These are phyloP conservation scores for Priceomyces carsonii DNA, from an alignment of 805 yeast species.

Conservation along the genomic window DNA sequence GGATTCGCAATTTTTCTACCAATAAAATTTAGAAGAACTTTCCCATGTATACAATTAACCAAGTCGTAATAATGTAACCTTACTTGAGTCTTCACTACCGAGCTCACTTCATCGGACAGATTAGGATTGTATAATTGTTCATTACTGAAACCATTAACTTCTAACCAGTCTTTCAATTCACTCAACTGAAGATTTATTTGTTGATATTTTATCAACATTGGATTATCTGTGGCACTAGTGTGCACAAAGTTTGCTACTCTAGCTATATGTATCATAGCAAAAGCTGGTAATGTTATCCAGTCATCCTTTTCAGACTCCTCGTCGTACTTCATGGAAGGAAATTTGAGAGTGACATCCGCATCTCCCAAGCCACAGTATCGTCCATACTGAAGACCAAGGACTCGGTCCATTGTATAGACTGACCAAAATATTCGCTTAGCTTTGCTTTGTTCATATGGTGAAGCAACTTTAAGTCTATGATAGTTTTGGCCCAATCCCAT, in stretches of 20 bases:
- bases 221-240: conserved; percentile 24
- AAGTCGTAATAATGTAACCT: conserved; percentile 41
- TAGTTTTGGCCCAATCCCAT: conserved; percentile 36
- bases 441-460: conserved; percentile 45
- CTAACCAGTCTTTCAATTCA: conserved; percentile 32
- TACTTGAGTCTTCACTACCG: conserved; percentile 35
- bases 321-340: conserved; percentile 29
- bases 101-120: conserved; percentile 11
- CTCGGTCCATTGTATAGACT: conserved; percentile 54
- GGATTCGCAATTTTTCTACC: conserved; percentile 30
- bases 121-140: conserved; percentile 8
- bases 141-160: conserved; percentile 33
- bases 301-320: conserved; percentile 38
- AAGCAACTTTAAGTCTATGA: conserved; percentile 19
- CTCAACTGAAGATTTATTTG: conserved; percentile 33
- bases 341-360: conserved; percentile 34
- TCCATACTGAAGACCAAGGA: conserved; percentile 55
- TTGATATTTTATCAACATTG: conserved; percentile 26
- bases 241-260: conserved; percentile 38
- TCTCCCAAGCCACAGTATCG: conserved; percentile 38
- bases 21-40: conserved; percentile 29
- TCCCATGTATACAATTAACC: conserved; percentile 36
- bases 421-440: conserved; percentile 56
- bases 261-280: conserved; percentile 47
- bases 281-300: conserved; percentile 50